Evolutionary conservation across 495 filamentous ascomycete species (phyloP).

Genomic region (Saxispiralis lemnorum): DNA sequence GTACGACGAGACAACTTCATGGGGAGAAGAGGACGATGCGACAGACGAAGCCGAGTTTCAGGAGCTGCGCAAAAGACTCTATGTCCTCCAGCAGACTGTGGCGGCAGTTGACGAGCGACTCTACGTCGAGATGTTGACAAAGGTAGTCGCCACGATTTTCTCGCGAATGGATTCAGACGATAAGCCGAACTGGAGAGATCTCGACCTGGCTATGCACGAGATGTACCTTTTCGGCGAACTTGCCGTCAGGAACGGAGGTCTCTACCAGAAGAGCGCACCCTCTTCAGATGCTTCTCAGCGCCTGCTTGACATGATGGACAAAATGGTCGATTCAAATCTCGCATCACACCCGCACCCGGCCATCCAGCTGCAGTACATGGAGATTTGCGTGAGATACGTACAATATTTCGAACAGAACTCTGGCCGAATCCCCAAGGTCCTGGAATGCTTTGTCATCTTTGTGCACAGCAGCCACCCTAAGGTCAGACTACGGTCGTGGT

Average conservation of each 20-base stretch:
- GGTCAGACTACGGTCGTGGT: slow-evolving; percentile 84
- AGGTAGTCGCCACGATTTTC: slow-evolving; percentile 69
- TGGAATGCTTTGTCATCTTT: slow-evolving; percentile 84
- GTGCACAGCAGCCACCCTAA: slow-evolving; percentile 72
- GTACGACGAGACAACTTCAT: slow-evolving; percentile 83
- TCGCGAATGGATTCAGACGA: slow-evolving; percentile 51
- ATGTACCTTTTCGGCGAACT: slow-evolving; percentile 94
- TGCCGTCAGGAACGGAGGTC: slow-evolving; percentile 62
- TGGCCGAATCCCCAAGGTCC: slow-evolving; percentile 56
- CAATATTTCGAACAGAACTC: slow-evolving; percentile 79
- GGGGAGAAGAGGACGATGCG: slow-evolving; percentile 86
- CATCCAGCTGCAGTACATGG: slow-evolving; percentile 91
- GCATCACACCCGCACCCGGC: slow-evolving; percentile 74
- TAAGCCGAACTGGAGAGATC: slow-evolving; percentile 79
- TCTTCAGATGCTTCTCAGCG: slow-evolving; percentile 56
- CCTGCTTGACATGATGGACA: slow-evolving; percentile 74
- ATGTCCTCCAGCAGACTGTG: slow-evolving; percentile 76
- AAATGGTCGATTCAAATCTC: slow-evolving; percentile 88
- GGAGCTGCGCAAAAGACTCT: slow-evolving; percentile 73
- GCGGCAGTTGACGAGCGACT: slow-evolving; percentile 68
- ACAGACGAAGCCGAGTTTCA: slow-evolving; percentile 98
- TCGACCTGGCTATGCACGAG: slow-evolving; percentile 90
- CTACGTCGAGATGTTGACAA: slow-evolving; percentile 69
- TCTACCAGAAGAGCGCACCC: slow-evolving; percentile 66
- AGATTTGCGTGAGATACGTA: slow-evolving; percentile 84